Base-by-base conservation (phyloP, 139 green algal genomes). In the Coelastrella sp. region DNA sequence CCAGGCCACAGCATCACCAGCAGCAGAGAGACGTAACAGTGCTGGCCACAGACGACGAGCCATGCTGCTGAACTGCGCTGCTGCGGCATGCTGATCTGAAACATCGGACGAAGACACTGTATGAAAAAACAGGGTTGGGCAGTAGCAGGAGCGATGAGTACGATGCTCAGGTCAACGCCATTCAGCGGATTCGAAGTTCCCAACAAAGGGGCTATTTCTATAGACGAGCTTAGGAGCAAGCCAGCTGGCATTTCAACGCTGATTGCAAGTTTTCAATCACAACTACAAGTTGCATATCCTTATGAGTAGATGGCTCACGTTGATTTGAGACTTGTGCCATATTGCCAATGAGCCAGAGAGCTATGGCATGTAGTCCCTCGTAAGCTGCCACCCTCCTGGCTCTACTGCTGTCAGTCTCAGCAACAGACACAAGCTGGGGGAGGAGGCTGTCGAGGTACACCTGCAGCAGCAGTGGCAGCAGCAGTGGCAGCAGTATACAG, bases 361-460 rank as follows among this genome's bases (percentile, higher is more conserved):
- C 65, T 20, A 87, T 65, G 65, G 60, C 74, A 23, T 87, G 82
- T 64, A 87, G 13, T 7, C 16, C 82, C 64, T 87, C 82, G 57
- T 20, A 65, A 59, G 82, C 82, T n/a, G 82, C 82, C 14, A 87
- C 65, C 5, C 82, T 64, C 32, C 32, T 79, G 54, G 32, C 13
- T 13, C 82, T 22, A 65, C 65, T 19, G 82, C 65, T 65, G 82
- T 87, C 82, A 87, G 16, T 60, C 64, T 64, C 65, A 54, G 82
- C 64, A 16, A 87, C 7, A 7, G 14, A 14, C 82, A 87, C 65
- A 54, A 87, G 65, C 64, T 87, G 82, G 56, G 82, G 82, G 56
- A 87, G 82, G 17, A 87, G 13, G 10, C 64, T 20, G 65, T 87
- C 82, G 19, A 87, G 64, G 20, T 56, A 87, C 64, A 87, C 82